Evolutionary conservation across 2,329 filamentous ascomycete genomes (phyloP).

Genomic region (Teratosphaeria destructans): DNA sequence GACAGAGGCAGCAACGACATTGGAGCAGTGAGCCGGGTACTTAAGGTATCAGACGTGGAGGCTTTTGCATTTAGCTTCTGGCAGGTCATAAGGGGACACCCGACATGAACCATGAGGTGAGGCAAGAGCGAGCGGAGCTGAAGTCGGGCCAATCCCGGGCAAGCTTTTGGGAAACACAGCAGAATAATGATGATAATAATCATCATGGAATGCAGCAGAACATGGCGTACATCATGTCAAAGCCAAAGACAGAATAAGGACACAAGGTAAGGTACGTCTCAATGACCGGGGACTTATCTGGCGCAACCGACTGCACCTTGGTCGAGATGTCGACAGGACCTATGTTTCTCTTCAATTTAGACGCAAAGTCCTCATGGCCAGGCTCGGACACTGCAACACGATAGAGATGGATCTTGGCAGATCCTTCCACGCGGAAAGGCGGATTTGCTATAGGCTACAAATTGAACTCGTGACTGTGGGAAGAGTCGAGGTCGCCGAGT

Average conservation of each 20-base stretch:
- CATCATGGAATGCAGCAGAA: not conserved
- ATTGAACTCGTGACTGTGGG: constrained; percentile 78
- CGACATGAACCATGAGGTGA: not conserved
- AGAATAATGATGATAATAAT: not conserved
- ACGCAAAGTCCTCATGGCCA: constrained; percentile 77
- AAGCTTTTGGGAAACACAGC: not conserved
- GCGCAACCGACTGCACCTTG: no score
- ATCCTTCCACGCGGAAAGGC: constrained; percentile 41
- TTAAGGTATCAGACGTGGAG: not conserved
- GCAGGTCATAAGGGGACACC: not conserved
- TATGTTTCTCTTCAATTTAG: constrained; percentile 68
- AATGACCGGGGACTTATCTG: no score
- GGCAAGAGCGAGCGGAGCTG: not conserved
- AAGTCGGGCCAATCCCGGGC: not conserved
- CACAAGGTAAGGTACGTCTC: no score
- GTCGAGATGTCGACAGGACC: not conserved
- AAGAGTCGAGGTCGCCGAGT: constrained; percentile 57
- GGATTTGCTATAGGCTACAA: constrained; percentile 67
- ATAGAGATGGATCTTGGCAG: constrained; percentile 84
- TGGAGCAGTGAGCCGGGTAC: no score
- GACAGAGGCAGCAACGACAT: not conserved
- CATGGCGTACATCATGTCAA: not conserved
- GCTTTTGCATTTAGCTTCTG: not conserved
- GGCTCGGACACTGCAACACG: constrained; percentile 81
- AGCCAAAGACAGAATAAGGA: not conserved